Percentiles rank a stretch among this genome's conserved stretches.
phyloP scores from a whole-genome alignment of 2,329 filamentous ascomycete species.

The Xylariaceae sp. region DNA sequence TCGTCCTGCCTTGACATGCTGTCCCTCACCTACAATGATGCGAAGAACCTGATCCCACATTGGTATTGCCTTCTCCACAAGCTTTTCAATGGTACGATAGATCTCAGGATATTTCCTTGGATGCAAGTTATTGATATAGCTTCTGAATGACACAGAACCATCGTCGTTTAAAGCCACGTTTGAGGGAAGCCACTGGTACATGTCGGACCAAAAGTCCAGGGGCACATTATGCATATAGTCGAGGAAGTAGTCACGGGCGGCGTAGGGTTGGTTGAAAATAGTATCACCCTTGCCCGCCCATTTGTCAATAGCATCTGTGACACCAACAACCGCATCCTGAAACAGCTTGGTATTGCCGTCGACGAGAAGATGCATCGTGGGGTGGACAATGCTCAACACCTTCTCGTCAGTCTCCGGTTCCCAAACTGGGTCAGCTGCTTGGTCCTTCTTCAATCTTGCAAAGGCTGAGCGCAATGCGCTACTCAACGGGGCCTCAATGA shows the following conservation, averaged over 20 bases:
- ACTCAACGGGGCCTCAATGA: slow-evolving; percentile 33
- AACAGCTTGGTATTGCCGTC: slow-evolving; percentile 40
- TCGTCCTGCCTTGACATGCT: neutral
- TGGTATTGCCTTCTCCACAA: slow-evolving; percentile 36
- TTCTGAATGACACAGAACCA: slow-evolving; percentile 33
- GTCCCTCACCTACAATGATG: neutral
- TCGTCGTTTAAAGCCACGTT: slow-evolving; percentile 32
- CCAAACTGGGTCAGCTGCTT: slow-evolving; percentile 45
- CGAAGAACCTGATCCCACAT: slow-evolving; percentile 36
- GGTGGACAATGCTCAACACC: slow-evolving; percentile 55
- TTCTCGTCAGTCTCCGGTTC: slow-evolving; percentile 48
- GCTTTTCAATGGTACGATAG: slow-evolving; percentile 34
- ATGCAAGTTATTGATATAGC: slow-evolving; percentile 44
- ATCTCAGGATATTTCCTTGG: slow-evolving; percentile 31
- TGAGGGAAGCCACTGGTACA: slow-evolving; percentile 42
- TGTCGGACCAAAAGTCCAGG: slow-evolving; percentile 27
- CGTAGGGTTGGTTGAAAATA: neutral
- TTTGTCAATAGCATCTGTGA: slow-evolving; percentile 24
- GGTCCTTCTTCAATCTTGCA: slow-evolving; percentile 40
- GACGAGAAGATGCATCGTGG: slow-evolving; percentile 53
- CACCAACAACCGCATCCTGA: slow-evolving; percentile 28
- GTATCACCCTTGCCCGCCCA: slow-evolving; percentile 28
- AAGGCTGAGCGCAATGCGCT: slow-evolving; percentile 37
- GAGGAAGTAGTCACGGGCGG: too few species aligned
- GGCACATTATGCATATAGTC: too few species aligned